Conservation (phyloP, 768 basidiomycete genomes). For the Hebeloma cylindrosporum region DNA sequence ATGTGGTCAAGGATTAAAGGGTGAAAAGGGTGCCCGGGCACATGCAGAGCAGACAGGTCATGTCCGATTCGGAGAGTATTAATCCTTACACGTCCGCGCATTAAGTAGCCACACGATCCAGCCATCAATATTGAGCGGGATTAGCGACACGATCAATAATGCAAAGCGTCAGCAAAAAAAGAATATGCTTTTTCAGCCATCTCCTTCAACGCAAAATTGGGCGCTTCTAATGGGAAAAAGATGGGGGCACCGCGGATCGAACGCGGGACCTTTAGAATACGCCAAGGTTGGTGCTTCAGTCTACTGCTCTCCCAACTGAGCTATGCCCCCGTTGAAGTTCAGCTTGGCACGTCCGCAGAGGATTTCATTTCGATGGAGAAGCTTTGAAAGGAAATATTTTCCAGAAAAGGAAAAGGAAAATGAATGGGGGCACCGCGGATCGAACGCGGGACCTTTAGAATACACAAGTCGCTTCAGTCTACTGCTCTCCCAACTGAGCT, state of each 20-base stretch:
- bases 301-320: constrained; percentile 74
- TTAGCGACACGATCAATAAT: too few species aligned
- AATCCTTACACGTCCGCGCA: too few species aligned
- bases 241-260: constrained; percentile 63
- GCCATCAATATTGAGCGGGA: too few species aligned
- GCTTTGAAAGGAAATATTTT: too few species aligned
- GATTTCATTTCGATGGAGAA: too few species aligned
- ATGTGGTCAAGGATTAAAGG: constrained; percentile 84
- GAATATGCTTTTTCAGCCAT: background rate
- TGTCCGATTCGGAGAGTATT: constrained; percentile 81
- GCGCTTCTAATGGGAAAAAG: constrained; percentile 1
- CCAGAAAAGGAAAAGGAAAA: too few species aligned
- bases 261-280: constrained; percentile 69
- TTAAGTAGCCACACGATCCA: too few species aligned
- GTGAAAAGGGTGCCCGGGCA: constrained; percentile 88
- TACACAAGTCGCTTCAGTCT: too few species aligned
- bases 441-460: constrained; percentile 75
- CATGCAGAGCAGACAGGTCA: constrained; percentile 91
- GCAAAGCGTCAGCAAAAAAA: too few species aligned
- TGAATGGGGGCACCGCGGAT: constrained; percentile 69
- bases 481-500: constrained; percentile 76
- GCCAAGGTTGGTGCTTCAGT: constrained; percentile 49
- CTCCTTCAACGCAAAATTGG: background rate
- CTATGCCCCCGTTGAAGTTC: constrained; percentile 54
- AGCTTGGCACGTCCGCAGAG: too few species aligned